Base-by-base conservation (phyloP, 176 grass and related monocot genomes). In the Musa schizocarpa region DNA sequence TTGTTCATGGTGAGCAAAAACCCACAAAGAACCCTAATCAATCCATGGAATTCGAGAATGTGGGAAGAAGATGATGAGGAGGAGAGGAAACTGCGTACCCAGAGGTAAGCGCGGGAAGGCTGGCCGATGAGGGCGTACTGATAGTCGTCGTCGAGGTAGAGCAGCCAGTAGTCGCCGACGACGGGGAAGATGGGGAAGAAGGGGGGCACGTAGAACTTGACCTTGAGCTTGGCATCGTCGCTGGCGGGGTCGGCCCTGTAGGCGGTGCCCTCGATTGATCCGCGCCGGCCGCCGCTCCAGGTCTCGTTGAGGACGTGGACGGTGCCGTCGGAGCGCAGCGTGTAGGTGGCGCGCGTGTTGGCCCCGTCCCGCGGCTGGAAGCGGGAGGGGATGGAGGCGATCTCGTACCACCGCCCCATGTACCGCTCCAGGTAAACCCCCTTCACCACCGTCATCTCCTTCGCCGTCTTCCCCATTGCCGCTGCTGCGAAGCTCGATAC, bases 391-490 rank as follows among this genome's bases (percentile, higher is more conserved):
- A 97, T 11, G n/a, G 83, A 90, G 13, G 93, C 93, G 22, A 97
- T 85, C 79, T 97, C 90, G 77, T 97, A 97, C 93, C 93, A 97
- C 73, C 90, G 85, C 20, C 93, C 93, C 93, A 97, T 93, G 83
- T 97, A 97, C 58, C 82, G 75, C 19, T 79, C 66, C 50, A 97
- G 26, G 83, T 97, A 87, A 49, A 97, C 79, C 7, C 83, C 85
- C 1, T 51, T 79, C 81, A 97, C 90, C 78, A 90, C 90, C 23
- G 25, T 72, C 93, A 97, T 92, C 54, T 82, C 85, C 78, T 81
- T 90, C 68, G 34, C 43, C 23, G 8, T 49, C 71, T 51, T 70
- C 19, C 43, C 68, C 68, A 70, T 70, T 50, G 66, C 16, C 17
- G 16, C 57, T 17, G 57, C 57, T 61, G 57, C 13, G 17, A 6